These are phyloP conservation scores for Sergeia podlipaevii DNA, from an alignment of 208 protist genomes.

Conservation along the genomic window DNA sequence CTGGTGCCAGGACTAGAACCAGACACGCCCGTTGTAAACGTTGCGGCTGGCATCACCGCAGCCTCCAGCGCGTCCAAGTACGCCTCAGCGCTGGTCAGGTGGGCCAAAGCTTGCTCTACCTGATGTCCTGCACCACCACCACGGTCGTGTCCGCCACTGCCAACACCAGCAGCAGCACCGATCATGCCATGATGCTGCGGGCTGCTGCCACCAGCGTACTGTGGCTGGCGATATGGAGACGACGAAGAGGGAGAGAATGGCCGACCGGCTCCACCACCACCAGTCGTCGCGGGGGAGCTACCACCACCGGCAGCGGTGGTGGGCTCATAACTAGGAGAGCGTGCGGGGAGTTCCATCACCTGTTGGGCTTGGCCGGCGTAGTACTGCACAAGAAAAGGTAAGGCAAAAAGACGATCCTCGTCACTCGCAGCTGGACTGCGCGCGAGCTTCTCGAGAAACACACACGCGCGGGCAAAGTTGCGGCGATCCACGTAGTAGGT, in stretches of 20 bases:
- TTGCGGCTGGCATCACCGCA: constrained; percentile 4
- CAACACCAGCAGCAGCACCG: too few relatives aligned
- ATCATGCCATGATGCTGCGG: background rate
- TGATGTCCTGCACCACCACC: constrained; percentile 11
- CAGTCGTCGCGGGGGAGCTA: background rate
- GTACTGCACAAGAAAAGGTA: constrained; percentile 64
- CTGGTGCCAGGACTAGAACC: background rate
- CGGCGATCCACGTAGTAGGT: constrained; percentile 51
- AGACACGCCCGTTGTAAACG: background rate
- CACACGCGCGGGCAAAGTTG: constrained; percentile 43
- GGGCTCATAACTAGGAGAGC: constrained; percentile 50
- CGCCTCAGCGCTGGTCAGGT: constrained; percentile 12
- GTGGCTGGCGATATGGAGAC: background rate
- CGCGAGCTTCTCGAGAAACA: constrained; percentile 68
- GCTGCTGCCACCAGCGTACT: background rate
- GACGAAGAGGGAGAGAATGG: background rate
- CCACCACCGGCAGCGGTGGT: background rate
- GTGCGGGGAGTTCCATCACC: constrained; percentile 36
- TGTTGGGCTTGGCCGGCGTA: constrained; percentile 49
- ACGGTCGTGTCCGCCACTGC: too few relatives aligned
- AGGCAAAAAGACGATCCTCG: constrained; percentile 56
- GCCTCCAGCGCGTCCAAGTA: constrained; percentile 20
- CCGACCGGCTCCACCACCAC: background rate
- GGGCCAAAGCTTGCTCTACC: constrained; percentile 18
- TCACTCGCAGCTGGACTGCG: constrained; percentile 23